phyloP scores from a whole-genome alignment of 257 asterid species.

The Parsonsia alboflavescens region DNA sequence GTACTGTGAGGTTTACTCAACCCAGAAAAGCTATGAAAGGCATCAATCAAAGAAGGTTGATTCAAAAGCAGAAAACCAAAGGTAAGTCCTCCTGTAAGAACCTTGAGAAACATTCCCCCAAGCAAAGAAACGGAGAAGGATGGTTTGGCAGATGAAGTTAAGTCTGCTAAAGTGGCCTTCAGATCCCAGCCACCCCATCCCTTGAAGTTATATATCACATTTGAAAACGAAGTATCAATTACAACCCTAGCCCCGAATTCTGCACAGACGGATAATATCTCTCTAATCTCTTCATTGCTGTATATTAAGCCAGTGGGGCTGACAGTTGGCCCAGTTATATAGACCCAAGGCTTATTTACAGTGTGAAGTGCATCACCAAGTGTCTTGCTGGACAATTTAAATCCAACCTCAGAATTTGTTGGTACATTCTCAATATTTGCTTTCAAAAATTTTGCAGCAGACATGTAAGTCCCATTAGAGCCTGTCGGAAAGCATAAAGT shows the following conservation, averaged over 20 bases:
- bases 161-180: slow-evolving; percentile 50
- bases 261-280: slow-evolving; percentile 56
- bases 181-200: slow-evolving; percentile 65
- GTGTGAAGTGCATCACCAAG: slow-evolving; percentile 44
- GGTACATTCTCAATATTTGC: slow-evolving; percentile 52
- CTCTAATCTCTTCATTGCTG: slow-evolving; percentile 71
- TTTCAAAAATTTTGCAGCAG: slow-evolving; percentile 74
- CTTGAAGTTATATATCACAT: slow-evolving; percentile 55
- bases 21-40: slow-evolving; percentile 73
- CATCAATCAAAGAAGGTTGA: slow-evolving; percentile 62
- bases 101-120: slow-evolving; percentile 75
- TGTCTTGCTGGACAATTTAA: slow-evolving; percentile 60
- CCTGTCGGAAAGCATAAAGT: slow-evolving; percentile 86
- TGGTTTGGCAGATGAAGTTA: slow-evolving; percentile 51
- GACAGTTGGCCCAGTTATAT: slow-evolving; percentile 85
- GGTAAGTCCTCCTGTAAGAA: slow-evolving; percentile 84
- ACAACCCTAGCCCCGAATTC: slow-evolving; percentile 72
- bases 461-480: slow-evolving; percentile 76
- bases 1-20: slow-evolving; percentile 87
- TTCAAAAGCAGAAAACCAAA: slow-evolving; percentile 72
- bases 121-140: slow-evolving; percentile 56
- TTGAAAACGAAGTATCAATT: slow-evolving; percentile 86
- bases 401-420: slow-evolving; percentile 53
- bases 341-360: slow-evolving; percentile 74
- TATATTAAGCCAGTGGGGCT: slow-evolving; percentile 78